Conservation (phyloP, 2,329 filamentous ascomycete genomes). For the Cordyceps sp. region DNA sequence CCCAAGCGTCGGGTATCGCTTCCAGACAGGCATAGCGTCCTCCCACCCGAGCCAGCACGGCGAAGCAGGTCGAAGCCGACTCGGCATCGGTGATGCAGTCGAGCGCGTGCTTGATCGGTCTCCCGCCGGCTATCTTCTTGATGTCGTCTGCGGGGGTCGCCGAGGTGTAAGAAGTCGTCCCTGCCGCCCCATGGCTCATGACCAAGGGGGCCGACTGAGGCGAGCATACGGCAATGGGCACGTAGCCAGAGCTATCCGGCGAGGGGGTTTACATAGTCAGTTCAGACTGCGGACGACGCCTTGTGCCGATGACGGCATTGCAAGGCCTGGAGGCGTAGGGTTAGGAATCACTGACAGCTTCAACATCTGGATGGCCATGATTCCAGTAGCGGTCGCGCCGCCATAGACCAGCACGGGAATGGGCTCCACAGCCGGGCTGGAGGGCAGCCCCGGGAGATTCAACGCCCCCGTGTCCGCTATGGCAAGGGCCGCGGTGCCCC, state of each 20-base stretch:
- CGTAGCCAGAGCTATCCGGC: conserved; percentile 1
- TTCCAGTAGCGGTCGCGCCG: conserved; percentile 11
- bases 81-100: conserved; percentile 15
- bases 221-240: conserved; percentile 1
- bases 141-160: neutral
- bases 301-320: too few relatives aligned
- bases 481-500: neutral
- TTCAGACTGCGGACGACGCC: too few relatives aligned
- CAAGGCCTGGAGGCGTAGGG: too few relatives aligned
- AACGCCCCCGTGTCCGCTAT: neutral
- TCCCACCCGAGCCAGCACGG: conserved; percentile 10
- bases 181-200: neutral
- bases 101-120: conserved; percentile 9
- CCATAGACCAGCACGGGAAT: conserved; percentile 13
- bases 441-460: conserved; percentile 2
- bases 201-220: neutral
- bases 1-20: conserved; percentile 5
- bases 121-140: neutral
- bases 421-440: neutral
- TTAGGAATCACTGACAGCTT: conserved; percentile 5
- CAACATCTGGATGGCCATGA: conserved; percentile 12
- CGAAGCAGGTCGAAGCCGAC: conserved; percentile 11
- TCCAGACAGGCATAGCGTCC: conserved; percentile 16
- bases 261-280: too few relatives aligned
- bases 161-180: neutral